Base-by-base conservation (phyloP, 2,329 filamentous ascomycete species). In the Chrysosporium keratinophilum region DNA sequence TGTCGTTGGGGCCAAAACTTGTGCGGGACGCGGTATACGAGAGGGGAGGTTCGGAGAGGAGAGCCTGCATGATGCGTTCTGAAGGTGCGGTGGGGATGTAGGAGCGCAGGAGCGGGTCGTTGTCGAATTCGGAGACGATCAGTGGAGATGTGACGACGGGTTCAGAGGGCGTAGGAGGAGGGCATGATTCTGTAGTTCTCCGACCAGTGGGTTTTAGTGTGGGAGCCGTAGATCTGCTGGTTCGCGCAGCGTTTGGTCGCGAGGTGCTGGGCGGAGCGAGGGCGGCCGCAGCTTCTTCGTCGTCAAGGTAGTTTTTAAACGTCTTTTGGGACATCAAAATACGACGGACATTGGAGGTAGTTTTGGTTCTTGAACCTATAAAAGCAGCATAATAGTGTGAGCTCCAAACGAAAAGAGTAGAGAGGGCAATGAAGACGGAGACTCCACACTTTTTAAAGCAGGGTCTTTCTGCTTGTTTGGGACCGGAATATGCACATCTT, bases 401-500 rank as follows among this genome's bases (percentile, higher is more conserved):
- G 47, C 23, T 31, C 35, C 11, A 12, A 5, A 0, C 15, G 2
- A 33, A 31, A 31, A 31, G 17, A n/a, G 14, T 3, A 50, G 11
- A 19, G 19, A 37, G 20, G 19, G 20, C n/a, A 17, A 4, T 39
- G 28, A 15, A 15, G 42, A 34, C 44, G 57, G 54, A 10, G 23
- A 7, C 3, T 28, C 11, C 60, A 31, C 65, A 69, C 71, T 69
- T 66, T 70, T 65, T 11, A 68, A 65, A 37, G 69, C 71, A 52
- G 68, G 70, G 19, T 75, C 72, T 56, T 67, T 61, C 57, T 64
- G 69, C 65, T 78, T 81, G 2, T 76, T 69, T 0, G 83, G 82
- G 2, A 91, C 74, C 0, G 84, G 75, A 50, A 94, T 88, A n/a
- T 78, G 74, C 1, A 81, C 80, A 60, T 91, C 87, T 56, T 78